These are phyloP conservation scores for Zygosaccharomyces bailii DNA, from an alignment of 805 yeast genomes.

Conservation along the genomic window DNA sequence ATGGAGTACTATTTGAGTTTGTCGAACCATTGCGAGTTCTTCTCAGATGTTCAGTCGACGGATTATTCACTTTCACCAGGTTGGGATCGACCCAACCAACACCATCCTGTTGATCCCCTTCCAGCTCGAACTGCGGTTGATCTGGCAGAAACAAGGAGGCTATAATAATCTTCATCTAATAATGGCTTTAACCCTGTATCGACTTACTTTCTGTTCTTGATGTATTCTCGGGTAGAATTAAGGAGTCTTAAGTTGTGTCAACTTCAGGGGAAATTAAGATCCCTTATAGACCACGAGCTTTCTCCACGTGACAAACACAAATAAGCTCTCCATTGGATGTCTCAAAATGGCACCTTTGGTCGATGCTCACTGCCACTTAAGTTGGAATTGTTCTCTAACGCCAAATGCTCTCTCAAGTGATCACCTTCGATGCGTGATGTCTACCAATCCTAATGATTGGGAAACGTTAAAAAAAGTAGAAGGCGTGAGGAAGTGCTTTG, in stretches of 20 bases:
- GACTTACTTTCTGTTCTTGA: not conserved
- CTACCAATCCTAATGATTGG: slow-evolving; percentile 40
- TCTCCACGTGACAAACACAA: slow-evolving; percentile 2
- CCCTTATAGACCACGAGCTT: not conserved
- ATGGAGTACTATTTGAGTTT: slow-evolving; percentile 24
- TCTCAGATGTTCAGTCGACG: slow-evolving; percentile 15
- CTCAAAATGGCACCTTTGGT: slow-evolving; percentile 12
- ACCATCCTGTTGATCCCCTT: slow-evolving; percentile 32
- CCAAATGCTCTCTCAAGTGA: slow-evolving; percentile 6
- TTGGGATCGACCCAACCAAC: slow-evolving; percentile 33
- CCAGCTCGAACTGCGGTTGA: slow-evolving; percentile 56
- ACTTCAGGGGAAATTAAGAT: not conserved
- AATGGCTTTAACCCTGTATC: not conserved
- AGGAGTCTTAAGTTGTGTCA: not conserved
- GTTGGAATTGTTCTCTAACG: slow-evolving; percentile 6
- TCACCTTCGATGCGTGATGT: slow-evolving; percentile 41
- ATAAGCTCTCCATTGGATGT: not conserved
- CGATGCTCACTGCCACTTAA: slow-evolving; percentile 41
- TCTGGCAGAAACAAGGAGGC: slow-evolving; percentile 75
- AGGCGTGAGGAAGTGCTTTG: slow-evolving; percentile 47
- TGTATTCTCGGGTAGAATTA: not conserved
- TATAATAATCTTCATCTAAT: slow-evolving; percentile 59
- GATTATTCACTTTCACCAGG: slow-evolving; percentile 22
- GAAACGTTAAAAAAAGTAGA: slow-evolving; percentile 22
- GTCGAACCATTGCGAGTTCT: slow-evolving; percentile 28